These are phyloP conservation scores for Saturnispora zaruensis DNA, from an alignment of 805 yeast genomes.

Conservation along the genomic window DNA sequence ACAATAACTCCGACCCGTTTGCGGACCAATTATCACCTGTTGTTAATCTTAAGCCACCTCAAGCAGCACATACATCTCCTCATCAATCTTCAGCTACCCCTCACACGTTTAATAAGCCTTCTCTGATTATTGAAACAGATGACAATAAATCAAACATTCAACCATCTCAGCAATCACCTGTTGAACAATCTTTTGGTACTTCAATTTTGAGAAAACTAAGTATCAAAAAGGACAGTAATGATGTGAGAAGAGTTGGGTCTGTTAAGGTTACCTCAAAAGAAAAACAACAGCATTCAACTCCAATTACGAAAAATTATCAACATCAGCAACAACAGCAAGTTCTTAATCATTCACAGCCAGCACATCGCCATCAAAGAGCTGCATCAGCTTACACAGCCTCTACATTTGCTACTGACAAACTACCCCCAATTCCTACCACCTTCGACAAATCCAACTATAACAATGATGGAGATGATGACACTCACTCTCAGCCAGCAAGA, in stretches of 20 bases:
- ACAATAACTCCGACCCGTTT: slow-evolving; percentile 5
- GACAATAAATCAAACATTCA: slow-evolving; percentile 13
- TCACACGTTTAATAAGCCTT: slow-evolving; percentile 14
- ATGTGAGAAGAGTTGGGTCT: slow-evolving; percentile 52
- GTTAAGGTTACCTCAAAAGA: slow-evolving; percentile 54
- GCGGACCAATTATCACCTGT: slow-evolving; percentile 24
- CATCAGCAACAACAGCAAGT: slow-evolving; percentile 5
- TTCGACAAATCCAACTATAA: not conserved
- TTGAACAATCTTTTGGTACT: slow-evolving; percentile 17
- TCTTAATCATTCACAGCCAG: slow-evolving; percentile 2
- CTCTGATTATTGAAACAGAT: slow-evolving; percentile 10
- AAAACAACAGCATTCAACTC: slow-evolving; percentile 30
- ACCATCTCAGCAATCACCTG: slow-evolving; percentile 15
- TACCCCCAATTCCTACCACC: slow-evolving; percentile 6
- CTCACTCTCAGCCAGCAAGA: slow-evolving; percentile 6
- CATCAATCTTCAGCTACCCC: slow-evolving; percentile 22
- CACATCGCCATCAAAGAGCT: slow-evolving; percentile 31
- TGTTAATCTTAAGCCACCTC: slow-evolving; percentile 14
- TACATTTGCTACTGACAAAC: slow-evolving; percentile 18
- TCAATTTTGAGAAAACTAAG: slow-evolving; percentile 30
- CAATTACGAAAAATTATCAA: slow-evolving; percentile 18
- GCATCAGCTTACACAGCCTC: slow-evolving; percentile 31
- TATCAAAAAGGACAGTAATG: slow-evolving; percentile 20
- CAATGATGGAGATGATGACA: slow-evolving; percentile 26
- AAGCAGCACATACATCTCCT: slow-evolving; percentile 37